These are phyloP conservation scores for Fomes fomentarius DNA, from an alignment of 1,284 basidiomycete species.

Conservation along the genomic window DNA sequence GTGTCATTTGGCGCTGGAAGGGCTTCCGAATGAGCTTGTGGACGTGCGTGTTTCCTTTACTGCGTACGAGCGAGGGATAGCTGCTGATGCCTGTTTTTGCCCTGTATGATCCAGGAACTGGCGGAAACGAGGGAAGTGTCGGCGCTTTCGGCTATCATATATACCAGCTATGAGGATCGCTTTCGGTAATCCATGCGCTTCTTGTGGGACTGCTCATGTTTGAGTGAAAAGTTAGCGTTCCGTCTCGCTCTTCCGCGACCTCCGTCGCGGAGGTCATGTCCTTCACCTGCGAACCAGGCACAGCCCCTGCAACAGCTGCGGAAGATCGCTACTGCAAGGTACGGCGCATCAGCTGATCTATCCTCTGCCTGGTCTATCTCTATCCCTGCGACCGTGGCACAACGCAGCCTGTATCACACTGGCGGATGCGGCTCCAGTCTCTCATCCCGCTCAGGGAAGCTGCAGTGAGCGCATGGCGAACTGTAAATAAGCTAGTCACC, in stretches of 20 bases:
- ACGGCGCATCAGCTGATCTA: background rate
- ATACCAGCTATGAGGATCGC: slow-evolving; percentile 40
- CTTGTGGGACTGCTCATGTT: background rate
- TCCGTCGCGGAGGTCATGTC: no score
- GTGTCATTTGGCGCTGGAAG: slow-evolving; percentile 72
- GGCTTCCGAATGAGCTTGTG: slow-evolving; percentile 81
- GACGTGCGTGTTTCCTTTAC: slow-evolving; percentile 58
- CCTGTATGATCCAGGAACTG: slow-evolving; percentile 29
- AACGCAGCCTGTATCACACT: background rate
- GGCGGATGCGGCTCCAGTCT: background rate
- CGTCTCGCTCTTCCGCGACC: no score
- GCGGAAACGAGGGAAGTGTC: slow-evolving; percentile 35
- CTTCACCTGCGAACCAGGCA: background rate
- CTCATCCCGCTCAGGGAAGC: background rate
- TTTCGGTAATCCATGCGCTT: slow-evolving; percentile 31
- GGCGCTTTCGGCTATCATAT: slow-evolving; percentile 41
- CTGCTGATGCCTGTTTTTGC: background rate
- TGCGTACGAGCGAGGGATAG: background rate
- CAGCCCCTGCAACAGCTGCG: background rate
- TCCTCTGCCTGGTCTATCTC: background rate
- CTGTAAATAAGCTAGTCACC: no score
- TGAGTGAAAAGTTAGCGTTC: background rate
- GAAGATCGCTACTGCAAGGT: background rate
- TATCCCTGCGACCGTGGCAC: no score
- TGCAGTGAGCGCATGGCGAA: background rate